Evolutionary conservation across 768 basidiomycete genomes (phyloP).

Genomic region (Ephemerocybe angulata): DNA sequence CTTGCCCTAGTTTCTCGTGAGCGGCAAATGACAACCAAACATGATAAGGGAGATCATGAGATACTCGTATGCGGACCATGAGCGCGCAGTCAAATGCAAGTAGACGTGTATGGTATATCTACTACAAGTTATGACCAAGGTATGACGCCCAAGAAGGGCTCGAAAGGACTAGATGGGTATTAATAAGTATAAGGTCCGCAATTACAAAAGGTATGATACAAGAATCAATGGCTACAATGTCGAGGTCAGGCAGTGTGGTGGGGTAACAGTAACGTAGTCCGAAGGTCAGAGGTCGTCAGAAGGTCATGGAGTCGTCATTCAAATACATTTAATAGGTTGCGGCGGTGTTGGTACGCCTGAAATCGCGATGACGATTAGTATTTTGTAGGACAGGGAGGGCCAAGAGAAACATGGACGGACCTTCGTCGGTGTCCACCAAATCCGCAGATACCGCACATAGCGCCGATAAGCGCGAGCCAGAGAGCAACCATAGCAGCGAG

Average conservation of each 20-base stretch:
- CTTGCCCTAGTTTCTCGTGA: no score
- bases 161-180: no score
- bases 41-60: no score
- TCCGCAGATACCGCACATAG: slow-evolving; percentile 21
- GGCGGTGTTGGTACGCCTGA: neutral
- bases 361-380: slow-evolving; percentile 2
- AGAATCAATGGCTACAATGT: neutral
- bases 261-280: neutral
- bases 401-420: slow-evolving; percentile 11
- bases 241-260: neutral
- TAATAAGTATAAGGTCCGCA: neutral
- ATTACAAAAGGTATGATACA: neutral
- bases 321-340: neutral
- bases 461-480: slow-evolving; percentile 41
- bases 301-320: neutral
- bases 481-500: slow-evolving; percentile 46
- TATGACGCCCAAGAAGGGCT: no score
- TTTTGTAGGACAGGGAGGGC: neutral
- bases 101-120: no score
- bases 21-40: no score
- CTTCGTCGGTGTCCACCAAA: slow-evolving; percentile 18
- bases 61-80: no score
- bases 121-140: no score
- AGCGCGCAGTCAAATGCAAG: no score
- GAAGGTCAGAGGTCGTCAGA: neutral